A percentile compares a stretch with the other conserved stretches of the same genome.
phyloP scores from a whole-genome alignment of 2,329 filamentous ascomycete genomes.

The Thielaviopsis ethacetica region DNA sequence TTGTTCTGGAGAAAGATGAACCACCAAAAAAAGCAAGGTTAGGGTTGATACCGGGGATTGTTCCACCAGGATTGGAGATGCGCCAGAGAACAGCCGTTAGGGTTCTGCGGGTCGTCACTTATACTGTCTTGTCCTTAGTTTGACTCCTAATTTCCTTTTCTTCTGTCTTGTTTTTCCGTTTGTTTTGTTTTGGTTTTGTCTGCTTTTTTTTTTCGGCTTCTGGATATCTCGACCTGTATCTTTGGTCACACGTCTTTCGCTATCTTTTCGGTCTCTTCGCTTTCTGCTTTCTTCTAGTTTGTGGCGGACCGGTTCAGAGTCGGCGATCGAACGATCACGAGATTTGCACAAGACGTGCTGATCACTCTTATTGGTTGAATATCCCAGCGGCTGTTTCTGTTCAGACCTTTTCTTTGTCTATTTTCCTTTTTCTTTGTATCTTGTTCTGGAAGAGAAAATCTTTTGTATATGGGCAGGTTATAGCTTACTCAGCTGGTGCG shows the following conservation, averaged over 20 bases:
- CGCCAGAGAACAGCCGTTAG: not conserved
- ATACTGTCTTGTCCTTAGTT: not conserved
- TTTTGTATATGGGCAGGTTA: slow-evolving; percentile 9
- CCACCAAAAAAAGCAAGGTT: too few relatives aligned
- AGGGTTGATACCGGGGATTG: too few relatives aligned
- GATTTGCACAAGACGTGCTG: too few relatives aligned
- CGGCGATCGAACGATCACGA: too few relatives aligned
- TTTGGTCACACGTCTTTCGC: not conserved
- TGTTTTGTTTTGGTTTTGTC: slow-evolving; percentile 5
- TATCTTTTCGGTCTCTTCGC: not conserved
- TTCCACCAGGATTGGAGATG: not conserved
- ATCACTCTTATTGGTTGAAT: slow-evolving; percentile 5
- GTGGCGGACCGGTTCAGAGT: not conserved
- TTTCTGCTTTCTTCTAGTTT: not conserved
- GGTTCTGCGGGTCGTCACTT: not conserved
- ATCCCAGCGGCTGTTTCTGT: not conserved
- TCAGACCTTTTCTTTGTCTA: not conserved
- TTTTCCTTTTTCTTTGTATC: not conserved
- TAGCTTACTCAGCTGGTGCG: not conserved
- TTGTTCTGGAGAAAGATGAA: too few relatives aligned
- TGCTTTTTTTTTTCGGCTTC: not conserved
- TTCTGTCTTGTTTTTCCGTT: slow-evolving; percentile 7
- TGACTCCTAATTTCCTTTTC: slow-evolving; percentile 5
- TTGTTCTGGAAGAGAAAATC: slow-evolving; percentile 6
- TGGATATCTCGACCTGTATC: not conserved